A percentile compares a stretch with the other conserved stretches of the same genome.
Conservation (phyloP, 2,329 filamentous ascomycete genomes). For the Aspergillus persii region DNA sequence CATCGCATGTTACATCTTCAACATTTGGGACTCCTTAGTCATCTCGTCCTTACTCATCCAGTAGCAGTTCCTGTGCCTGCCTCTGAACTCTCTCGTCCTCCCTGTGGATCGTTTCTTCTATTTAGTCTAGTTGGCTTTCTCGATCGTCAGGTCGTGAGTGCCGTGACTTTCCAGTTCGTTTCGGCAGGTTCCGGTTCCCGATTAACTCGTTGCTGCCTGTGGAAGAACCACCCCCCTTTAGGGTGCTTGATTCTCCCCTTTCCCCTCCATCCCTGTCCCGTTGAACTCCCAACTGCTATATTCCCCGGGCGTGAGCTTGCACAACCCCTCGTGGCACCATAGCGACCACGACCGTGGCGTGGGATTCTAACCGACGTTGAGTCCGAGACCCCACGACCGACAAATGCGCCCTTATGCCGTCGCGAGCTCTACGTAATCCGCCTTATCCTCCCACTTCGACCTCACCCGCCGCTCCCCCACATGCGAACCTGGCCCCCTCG, state of each 20-base stretch:
- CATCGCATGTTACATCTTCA: not conserved
- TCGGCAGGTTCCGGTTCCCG: constrained; percentile 5
- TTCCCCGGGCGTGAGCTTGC: not conserved
- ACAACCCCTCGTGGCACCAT: not conserved
- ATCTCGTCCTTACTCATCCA: constrained; percentile 4
- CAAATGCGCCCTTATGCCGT: constrained; percentile 39
- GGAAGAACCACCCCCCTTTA: not conserved
- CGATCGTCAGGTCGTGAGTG: not conserved
- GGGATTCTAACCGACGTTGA: not conserved
- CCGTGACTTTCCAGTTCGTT: not conserved
- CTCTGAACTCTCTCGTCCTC: not conserved
- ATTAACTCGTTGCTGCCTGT: not conserved
- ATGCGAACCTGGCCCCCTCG: constrained; percentile 16
- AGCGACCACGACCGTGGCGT: not conserved
- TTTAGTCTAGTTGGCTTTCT: not conserved
- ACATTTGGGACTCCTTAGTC: not conserved
- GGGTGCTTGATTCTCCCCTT: not conserved
- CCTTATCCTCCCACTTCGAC: constrained; percentile 27
- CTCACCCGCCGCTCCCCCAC: constrained; percentile 18
- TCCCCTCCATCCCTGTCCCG: not conserved
- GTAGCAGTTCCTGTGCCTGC: not conserved
- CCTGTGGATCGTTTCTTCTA: not conserved
- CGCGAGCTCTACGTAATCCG: constrained; percentile 32
- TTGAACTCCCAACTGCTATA: not conserved
- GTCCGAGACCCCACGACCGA: not conserved